These are phyloP conservation scores for Panaeolus cyanescens DNA, from an alignment of 768 basidiomycete genomes.

Conservation along the genomic window DNA sequence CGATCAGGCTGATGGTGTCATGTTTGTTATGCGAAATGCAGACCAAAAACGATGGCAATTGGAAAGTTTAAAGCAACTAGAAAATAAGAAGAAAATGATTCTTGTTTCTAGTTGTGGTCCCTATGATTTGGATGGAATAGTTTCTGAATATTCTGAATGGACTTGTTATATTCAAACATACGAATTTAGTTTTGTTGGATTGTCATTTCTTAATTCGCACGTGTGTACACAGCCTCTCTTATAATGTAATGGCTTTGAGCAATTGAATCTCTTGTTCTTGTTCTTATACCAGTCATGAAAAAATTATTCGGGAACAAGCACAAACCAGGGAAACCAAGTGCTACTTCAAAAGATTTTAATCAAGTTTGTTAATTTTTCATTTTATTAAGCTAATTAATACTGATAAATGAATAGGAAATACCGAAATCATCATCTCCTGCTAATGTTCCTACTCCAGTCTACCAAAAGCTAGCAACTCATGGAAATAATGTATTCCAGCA, in stretches of 20 bases:
- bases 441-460: constrained; percentile 36
- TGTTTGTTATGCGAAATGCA: constrained; percentile 64
- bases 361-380: constrained; percentile 17
- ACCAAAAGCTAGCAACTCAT: constrained; percentile 37
- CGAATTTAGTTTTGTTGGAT: constrained; percentile 60
- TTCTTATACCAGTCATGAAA: constrained; percentile 44
- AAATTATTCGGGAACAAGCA: constrained; percentile 55
- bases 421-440: constrained; percentile 12
- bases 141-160: constrained; percentile 19
- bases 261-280: too few relatives aligned
- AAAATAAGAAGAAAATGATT: constrained; percentile 28
- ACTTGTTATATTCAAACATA: constrained; percentile 52
- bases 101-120: constrained; percentile 67
- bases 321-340: constrained; percentile 33
- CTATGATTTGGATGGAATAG: constrained; percentile 51
- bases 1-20: constrained; percentile 28
- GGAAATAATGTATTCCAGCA: constrained; percentile 17
- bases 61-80: constrained; percentile 32
- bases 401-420: constrained; percentile 14
- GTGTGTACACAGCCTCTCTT: neutral
- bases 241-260: too few relatives aligned
- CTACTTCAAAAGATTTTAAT: constrained; percentile 28
- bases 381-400: constrained; percentile 1
- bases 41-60: constrained; percentile 50
- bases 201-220: constrained; percentile 38